These are phyloP conservation scores for Flaveria trinervia DNA, from an alignment of 129 eudicot species.

Conservation along the genomic window DNA sequence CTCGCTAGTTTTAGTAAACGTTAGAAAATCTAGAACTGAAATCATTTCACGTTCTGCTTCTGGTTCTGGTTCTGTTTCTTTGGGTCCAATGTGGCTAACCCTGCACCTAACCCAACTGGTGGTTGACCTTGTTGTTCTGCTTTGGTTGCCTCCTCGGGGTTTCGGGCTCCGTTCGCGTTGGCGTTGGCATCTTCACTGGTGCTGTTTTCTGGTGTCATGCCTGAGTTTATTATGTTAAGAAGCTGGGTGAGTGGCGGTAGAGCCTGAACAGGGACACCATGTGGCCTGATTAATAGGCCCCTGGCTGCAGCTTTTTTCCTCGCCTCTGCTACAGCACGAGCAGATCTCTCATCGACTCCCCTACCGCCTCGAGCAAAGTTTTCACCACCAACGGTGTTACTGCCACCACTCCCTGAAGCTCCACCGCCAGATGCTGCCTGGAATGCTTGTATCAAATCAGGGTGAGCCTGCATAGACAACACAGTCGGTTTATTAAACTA, in stretches of 20 bases:
- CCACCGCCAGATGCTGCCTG: constrained; percentile 67
- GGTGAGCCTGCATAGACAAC: constrained; percentile 56
- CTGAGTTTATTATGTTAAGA: constrained; percentile 65
- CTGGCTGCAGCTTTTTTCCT: constrained; percentile 93
- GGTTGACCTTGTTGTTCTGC: constrained; percentile 39
- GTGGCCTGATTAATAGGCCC: constrained; percentile 63
- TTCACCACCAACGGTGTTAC: constrained; percentile 41
- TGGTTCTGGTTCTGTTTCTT: constrained; percentile 60
- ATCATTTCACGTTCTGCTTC: constrained; percentile 32
- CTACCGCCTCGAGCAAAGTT: constrained; percentile 69
- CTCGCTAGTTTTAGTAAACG: constrained; percentile 20
- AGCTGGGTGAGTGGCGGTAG: constrained; percentile 66
- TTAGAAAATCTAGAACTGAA: constrained; percentile 21
- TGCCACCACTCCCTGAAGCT: constrained; percentile 45
- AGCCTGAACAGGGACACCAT: constrained; percentile 69
- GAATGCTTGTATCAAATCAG: constrained; percentile 74
- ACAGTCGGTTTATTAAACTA: no score
- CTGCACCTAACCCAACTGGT: constrained; percentile 81
- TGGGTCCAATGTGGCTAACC: constrained; percentile 64
- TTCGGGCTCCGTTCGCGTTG: no score
- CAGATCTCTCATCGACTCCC: constrained; percentile 85
- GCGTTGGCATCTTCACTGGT: constrained; percentile 41
- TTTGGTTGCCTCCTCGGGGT: constrained; percentile 33
- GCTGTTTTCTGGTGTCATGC: constrained; percentile 43
- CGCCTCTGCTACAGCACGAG: constrained; percentile 75